Percentiles rank a stretch among this genome's conserved stretches.
Evolutionary conservation across 331 rosid species (phyloP).

Genomic region (Pyrus hybrid): DNA sequence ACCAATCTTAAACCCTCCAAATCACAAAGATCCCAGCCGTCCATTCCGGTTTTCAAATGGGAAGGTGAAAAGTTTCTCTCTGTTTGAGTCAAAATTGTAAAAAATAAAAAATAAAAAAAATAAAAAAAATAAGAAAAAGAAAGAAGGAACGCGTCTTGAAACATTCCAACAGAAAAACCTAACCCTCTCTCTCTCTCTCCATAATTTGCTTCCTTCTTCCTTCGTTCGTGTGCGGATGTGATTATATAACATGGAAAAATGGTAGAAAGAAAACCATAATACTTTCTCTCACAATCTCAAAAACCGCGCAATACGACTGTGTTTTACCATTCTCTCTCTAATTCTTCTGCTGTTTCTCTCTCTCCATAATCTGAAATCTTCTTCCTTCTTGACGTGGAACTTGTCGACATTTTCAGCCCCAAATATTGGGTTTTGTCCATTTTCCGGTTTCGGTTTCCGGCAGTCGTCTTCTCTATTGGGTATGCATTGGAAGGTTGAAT

Average conservation of each 20-base stretch:
- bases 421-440: conserved; percentile 13
- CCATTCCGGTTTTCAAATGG: neutral
- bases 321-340: neutral
- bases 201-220: conserved; percentile 11
- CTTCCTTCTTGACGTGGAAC: neutral
- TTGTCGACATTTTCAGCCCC: conserved; percentile 7
- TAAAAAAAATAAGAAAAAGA: neutral
- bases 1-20: neutral
- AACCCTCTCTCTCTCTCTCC: neutral
- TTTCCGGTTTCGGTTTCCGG: neutral
- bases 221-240: neutral
- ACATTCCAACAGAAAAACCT: conserved; percentile 50
- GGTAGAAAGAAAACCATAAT: neutral
- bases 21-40: neutral
- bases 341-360: neutral
- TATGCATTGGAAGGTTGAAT: neutral
- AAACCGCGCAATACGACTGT: neutral
- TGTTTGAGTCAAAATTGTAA: neutral
- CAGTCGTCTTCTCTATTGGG: neutral
- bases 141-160: conserved; percentile 25
- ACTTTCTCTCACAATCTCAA: neutral
- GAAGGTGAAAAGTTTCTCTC: neutral
- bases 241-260: neutral
- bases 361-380: neutral
- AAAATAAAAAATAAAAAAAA: neutral